These are phyloP conservation scores for Lantana camara DNA, from an alignment of 257 asterid genomes.

Conservation along the genomic window DNA sequence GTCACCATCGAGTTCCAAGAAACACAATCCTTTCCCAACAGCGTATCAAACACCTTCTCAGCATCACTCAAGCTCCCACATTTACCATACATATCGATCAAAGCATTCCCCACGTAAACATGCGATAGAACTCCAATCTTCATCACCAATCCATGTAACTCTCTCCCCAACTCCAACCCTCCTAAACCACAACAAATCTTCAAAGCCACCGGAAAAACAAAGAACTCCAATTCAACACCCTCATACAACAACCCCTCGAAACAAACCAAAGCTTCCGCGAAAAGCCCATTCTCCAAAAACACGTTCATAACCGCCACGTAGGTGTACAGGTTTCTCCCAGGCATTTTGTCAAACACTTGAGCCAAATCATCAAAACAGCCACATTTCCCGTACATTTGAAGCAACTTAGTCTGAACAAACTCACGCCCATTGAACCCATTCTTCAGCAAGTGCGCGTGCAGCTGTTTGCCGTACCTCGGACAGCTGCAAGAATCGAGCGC, in stretches of 20 bases:
- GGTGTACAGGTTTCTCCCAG: conserved; percentile 54
- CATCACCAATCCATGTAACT: conserved; percentile 57
- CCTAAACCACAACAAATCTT: conserved; percentile 73
- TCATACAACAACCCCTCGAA: conserved; percentile 46
- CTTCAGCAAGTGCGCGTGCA: conserved; percentile 69
- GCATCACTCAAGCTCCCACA: conserved; percentile 62
- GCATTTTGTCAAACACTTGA: conserved; percentile 64
- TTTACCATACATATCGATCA: conserved; percentile 83
- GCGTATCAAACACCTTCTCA: conserved; percentile 42
- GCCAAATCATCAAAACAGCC: conserved; percentile 39
- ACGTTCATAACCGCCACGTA: conserved; percentile 52
- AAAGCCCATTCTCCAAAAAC: conserved; percentile 44
- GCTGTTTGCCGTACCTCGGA: conserved; percentile 48
- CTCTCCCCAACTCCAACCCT: conserved; percentile 65
- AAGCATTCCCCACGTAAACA: conserved; percentile 65
- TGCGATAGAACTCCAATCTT: conserved; percentile 56
- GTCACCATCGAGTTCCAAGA: conserved; percentile 81
- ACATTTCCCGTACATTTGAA: conserved; percentile 55
- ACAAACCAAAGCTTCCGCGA: conserved; percentile 45
- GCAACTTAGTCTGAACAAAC: conserved; percentile 61
- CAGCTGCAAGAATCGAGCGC: conserved; percentile 57
- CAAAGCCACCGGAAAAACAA: conserved; percentile 60
- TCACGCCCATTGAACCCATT: conserved; percentile 61
- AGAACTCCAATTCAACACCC: conserved; percentile 67
- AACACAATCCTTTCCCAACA: conserved; percentile 53